Evolutionary conservation across 2,329 filamentous ascomycete species (phyloP).

Genomic region (Diaporthe ilicicola): DNA sequence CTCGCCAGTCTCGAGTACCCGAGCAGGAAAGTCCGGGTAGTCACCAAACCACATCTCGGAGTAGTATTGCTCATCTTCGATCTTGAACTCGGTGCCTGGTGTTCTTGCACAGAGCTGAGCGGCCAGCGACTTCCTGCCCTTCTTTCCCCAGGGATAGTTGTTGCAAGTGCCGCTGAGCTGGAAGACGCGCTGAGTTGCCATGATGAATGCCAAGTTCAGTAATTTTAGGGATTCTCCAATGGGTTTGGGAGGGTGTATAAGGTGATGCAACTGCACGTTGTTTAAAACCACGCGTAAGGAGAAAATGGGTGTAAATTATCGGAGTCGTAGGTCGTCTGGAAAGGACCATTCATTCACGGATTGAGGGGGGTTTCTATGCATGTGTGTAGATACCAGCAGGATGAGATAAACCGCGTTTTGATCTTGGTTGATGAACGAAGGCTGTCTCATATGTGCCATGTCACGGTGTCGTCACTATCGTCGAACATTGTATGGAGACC

Average conservation of each 20-base stretch:
- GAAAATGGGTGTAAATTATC: slow-evolving; percentile 8
- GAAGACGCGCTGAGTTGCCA: slow-evolving; percentile 45
- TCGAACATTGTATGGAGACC: background rate
- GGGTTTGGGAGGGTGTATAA: no score
- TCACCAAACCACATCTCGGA: slow-evolving; percentile 80
- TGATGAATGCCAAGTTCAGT: background rate
- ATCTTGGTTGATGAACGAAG: background rate
- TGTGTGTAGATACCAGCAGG: no score
- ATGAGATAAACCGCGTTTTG: background rate
- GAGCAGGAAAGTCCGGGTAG: slow-evolving; percentile 75
- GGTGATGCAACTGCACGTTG: background rate
- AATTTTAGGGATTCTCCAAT: background rate
- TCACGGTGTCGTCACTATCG: slow-evolving; percentile 25
- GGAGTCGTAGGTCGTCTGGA: background rate
- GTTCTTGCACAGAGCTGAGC: slow-evolving; percentile 72
- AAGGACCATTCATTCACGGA: background rate
- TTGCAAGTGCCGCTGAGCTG: slow-evolving; percentile 59
- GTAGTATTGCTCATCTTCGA: slow-evolving; percentile 71
- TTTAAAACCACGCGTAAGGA: background rate
- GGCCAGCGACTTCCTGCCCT: slow-evolving; percentile 71
- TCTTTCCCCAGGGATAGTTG: slow-evolving; percentile 77
- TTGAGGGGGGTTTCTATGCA: background rate
- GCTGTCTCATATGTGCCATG: background rate
- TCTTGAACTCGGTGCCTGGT: slow-evolving; percentile 67
- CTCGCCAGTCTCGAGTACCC: slow-evolving; percentile 68